Evolutionary conservation across 768 basidiomycete genomes (phyloP).

Genomic region (Suillus fuscotomentosus): DNA sequence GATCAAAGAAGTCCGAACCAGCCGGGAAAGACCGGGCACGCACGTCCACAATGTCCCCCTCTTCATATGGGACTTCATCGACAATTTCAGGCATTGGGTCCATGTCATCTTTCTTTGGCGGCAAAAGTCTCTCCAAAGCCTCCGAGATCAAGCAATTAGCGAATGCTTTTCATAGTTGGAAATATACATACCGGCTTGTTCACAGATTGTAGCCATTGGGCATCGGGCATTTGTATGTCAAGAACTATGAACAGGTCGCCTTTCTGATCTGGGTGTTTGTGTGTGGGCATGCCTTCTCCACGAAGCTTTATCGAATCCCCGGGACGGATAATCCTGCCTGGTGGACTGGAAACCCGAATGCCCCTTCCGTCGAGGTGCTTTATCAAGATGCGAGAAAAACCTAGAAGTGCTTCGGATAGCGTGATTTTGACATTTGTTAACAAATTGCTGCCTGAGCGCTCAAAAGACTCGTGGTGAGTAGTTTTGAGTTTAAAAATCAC

Average conservation of each 20-base stretch:
- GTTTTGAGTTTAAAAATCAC: conserved; percentile 81
- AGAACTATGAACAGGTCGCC: conserved; percentile 85
- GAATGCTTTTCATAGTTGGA: background rate
- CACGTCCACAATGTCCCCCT: conserved; percentile 80
- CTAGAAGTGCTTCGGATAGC: conserved; percentile 90
- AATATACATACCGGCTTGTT: conserved; percentile 51
- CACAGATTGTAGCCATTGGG: conserved; percentile 69
- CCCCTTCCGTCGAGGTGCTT: conserved; percentile 94
- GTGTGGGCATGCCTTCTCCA: conserved; percentile 88
- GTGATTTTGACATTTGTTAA: conserved; percentile 81
- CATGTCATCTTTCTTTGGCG: conserved; percentile 73
- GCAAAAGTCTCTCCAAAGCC: conserved; percentile 66
- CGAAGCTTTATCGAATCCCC: conserved; percentile 73
- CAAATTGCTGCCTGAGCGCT: conserved; percentile 80
- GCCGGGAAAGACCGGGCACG: conserved; percentile 76
- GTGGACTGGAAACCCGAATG: conserved; percentile 73
- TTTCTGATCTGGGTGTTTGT: conserved; percentile 61
- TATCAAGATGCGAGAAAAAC: conserved; percentile 89
- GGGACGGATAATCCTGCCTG: conserved; percentile 72
- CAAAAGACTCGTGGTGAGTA: conserved; percentile 73
- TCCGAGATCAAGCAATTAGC: conserved; percentile 28
- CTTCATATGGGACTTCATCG: conserved; percentile 70
- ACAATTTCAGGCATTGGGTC: conserved; percentile 71
- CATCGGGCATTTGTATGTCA: conserved; percentile 85
- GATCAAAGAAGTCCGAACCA: conserved; percentile 75